Percentiles rank a stretch among this genome's conserved stretches.
Conservation (phyloP, 1,284 basidiomycete genomes). For the Moniliella sp. region DNA sequence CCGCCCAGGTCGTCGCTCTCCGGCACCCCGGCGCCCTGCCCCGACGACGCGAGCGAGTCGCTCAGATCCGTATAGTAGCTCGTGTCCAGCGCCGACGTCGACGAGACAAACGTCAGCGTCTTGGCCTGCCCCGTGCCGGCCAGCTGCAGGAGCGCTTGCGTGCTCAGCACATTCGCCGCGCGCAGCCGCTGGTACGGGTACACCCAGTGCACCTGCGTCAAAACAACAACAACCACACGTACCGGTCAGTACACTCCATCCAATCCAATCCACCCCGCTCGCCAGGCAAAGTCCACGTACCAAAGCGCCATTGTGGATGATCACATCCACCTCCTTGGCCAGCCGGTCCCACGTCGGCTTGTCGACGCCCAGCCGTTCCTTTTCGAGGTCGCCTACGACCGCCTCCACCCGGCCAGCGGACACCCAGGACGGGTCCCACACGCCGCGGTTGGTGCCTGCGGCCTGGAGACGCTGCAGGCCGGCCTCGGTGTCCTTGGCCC, state of each 20-base stretch:
- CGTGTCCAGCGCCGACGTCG: conserved; percentile 73
- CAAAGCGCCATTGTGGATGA: conserved; percentile 87
- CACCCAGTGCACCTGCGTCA: conserved; percentile 78
- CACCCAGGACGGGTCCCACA: conserved; percentile 81
- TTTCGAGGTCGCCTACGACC: conserved; percentile 62
- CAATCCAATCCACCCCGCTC: neutral
- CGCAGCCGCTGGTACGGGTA: conserved; percentile 89
- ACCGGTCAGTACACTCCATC: neutral
- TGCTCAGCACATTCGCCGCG: conserved; percentile 71
- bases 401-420: conserved; percentile 50
- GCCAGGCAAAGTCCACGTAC: conserved; percentile 38
- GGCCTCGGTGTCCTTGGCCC: conserved; percentile 47
- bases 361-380: conserved; percentile 53
- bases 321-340: conserved; percentile 54
- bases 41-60: conserved; percentile 37
- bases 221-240: neutral
- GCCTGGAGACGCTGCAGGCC: conserved; percentile 55
- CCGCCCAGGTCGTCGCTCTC: conserved; percentile 82
- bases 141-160: conserved; percentile 60
- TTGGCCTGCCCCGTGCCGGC: conserved; percentile 56
- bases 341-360: conserved; percentile 49
- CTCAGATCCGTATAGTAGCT: conserved; percentile 71
- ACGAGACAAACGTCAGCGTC: conserved; percentile 70
- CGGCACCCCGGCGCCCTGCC: conserved; percentile 46
- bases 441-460: conserved; percentile 58